Percentiles rank a stretch among this genome's conserved stretches.
phyloP scores from a whole-genome alignment of 1,139 yeast species.

The Yamadazyma aaseri region DNA sequence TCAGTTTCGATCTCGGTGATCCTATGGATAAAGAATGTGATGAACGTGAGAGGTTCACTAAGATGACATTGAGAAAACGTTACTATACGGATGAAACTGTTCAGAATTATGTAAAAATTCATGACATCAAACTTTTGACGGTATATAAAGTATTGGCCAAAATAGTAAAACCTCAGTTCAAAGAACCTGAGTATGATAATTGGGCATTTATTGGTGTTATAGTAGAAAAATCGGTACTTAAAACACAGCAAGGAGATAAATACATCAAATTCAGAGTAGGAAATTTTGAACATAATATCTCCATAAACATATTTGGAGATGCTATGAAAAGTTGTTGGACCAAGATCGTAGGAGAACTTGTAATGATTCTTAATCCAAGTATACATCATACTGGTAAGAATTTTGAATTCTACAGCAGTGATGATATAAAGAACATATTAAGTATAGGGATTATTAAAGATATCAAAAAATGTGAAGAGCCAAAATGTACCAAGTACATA shows the following conservation, averaged over 20 bases:
- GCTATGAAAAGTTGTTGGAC: constrained; percentile 75
- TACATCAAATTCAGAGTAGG: constrained; percentile 66
- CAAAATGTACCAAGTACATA: constrained; percentile 41
- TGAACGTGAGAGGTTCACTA: constrained; percentile 21
- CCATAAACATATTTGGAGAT: constrained; percentile 62
- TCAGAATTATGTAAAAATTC: constrained; percentile 24
- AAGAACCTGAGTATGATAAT: constrained; percentile 68
- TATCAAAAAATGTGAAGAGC: constrained; percentile 60
- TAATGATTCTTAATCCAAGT: constrained; percentile 74
- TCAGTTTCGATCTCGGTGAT: constrained; percentile 17
- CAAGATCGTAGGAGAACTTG: constrained; percentile 67
- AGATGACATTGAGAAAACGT: constrained; percentile 8
- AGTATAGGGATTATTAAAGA: constrained; percentile 76
- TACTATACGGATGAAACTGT: constrained; percentile 4
- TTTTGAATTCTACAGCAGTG: constrained; percentile 60
- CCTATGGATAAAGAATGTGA: constrained; percentile 12
- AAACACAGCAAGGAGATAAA: constrained; percentile 36
- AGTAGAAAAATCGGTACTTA: constrained; percentile 50
- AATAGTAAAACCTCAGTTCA: constrained; percentile 64
- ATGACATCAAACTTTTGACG: constrained; percentile 48
- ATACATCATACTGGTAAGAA: constrained; percentile 40
- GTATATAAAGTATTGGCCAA: constrained; percentile 44
- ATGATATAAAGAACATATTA: constrained; percentile 50
- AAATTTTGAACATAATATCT: constrained; percentile 58
- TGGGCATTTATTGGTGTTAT: constrained; percentile 76